Evolutionary conservation across 768 basidiomycete species (phyloP).

Genomic region (Chalciporus chontae): DNA sequence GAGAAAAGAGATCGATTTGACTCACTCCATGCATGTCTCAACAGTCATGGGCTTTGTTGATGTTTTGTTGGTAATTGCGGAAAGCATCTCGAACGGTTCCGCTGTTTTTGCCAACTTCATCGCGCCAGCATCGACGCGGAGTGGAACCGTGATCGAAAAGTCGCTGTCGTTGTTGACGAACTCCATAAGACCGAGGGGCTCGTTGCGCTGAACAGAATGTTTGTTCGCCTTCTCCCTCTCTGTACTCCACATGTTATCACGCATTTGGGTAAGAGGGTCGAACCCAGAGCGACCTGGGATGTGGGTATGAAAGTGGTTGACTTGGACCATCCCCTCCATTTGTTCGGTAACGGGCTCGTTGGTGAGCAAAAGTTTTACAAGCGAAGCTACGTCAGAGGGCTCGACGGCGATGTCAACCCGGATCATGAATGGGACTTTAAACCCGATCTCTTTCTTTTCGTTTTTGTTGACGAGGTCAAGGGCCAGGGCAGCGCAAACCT

Average conservation of each 20-base stretch:
- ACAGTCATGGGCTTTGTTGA: constrained; percentile 13
- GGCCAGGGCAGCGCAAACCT: constrained; percentile 14
- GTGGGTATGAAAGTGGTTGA: constrained; percentile 13
- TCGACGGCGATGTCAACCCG: constrained; percentile 14
- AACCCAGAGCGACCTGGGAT: constrained; percentile 6
- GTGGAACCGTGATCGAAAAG: constrained; percentile 9
- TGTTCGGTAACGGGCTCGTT: constrained; percentile 2
- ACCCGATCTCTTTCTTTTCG: constrained; percentile 8
- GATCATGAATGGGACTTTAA: constrained; percentile 14
- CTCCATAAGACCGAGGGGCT: constrained; percentile 13
- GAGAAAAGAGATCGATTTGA: too few species aligned
- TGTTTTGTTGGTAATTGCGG: not conserved
- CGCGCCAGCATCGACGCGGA: not conserved
- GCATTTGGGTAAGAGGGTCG: constrained; percentile 7
- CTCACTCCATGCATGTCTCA: constrained; percentile 10
- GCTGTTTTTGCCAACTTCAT: constrained; percentile 1
- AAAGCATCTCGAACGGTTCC: constrained; percentile 10
- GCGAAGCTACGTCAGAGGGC: constrained; percentile 2
- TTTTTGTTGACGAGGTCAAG: constrained; percentile 9
- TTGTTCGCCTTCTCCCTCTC: not conserved
- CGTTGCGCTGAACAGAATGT: not conserved
- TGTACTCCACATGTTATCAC: constrained; percentile 6
- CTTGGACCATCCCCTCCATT: constrained; percentile 13
- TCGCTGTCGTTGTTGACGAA: constrained; percentile 19
- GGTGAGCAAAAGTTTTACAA: constrained; percentile 10